A percentile compares a stretch with the other conserved stretches of the same genome.
These are phyloP conservation scores for Fusarium pseudograminearum DNA, from an alignment of 2,329 filamentous ascomycete species.

Conservation along the genomic window DNA sequence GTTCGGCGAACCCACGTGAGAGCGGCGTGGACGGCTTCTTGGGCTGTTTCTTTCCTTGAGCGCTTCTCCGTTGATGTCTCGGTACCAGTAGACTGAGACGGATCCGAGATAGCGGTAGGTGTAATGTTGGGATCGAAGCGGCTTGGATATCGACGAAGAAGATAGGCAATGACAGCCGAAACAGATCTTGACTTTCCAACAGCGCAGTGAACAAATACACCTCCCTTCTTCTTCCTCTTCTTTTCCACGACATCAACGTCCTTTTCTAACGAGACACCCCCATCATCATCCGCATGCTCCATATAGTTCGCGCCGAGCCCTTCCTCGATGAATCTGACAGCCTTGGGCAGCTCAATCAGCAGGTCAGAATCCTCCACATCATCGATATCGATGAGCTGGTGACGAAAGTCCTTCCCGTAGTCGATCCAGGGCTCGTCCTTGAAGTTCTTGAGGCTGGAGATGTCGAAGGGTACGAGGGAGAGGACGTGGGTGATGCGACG, in stretches of 20 bases:
- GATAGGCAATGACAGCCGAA: conserved; percentile 83
- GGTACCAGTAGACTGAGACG: conserved; percentile 13
- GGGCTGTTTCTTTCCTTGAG: conserved; percentile 53
- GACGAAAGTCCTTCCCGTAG: conserved; percentile 71
- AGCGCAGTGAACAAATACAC: conserved; percentile 77
- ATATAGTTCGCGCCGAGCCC: conserved; percentile 63
- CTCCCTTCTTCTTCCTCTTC: conserved; percentile 49
- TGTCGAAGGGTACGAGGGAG: conserved; percentile 76
- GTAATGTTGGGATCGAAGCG: conserved; percentile 60
- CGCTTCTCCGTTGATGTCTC: conserved; percentile 32
- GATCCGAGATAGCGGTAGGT: conserved; percentile 41
- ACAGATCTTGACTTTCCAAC: conserved; percentile 97
- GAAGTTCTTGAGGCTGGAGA: conserved; percentile 56
- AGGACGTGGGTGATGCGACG: conserved; percentile 89
- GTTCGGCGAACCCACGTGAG: conserved; percentile 76
- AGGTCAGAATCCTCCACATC: conserved; percentile 92
- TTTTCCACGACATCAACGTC: conserved; percentile 29
- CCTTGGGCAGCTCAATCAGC: conserved; percentile 80
- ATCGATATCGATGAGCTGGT: conserved; percentile 86
- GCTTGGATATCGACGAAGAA: conserved; percentile 75
- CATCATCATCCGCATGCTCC: conserved; percentile 22
- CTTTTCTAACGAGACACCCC: conserved; percentile 40
- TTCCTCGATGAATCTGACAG: conserved; percentile 85
- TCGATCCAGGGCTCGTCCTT: conserved; percentile 63
- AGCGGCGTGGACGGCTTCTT: conserved; percentile 68